Percentiles rank a stretch among this genome's conserved stretches.
Conservation (phyloP, 2,329 filamentous ascomycete genomes). For the Sclerotinia minor region DNA sequence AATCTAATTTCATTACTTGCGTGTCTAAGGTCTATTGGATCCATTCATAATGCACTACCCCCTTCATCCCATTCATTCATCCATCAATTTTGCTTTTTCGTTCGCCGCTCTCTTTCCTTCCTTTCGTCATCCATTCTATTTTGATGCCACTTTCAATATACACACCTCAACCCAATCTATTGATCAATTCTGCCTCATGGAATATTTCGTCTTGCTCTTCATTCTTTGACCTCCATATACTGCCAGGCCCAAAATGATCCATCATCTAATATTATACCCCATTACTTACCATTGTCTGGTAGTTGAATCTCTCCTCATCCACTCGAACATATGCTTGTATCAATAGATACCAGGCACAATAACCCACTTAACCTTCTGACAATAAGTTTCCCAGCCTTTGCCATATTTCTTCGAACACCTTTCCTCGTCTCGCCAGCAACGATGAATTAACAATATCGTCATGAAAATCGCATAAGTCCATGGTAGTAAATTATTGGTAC, state of each 20-base stretch:
- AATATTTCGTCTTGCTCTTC: not conserved
- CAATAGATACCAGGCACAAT: conserved; percentile 48
- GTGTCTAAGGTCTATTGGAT: not conserved
- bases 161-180: not conserved
- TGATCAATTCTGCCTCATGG: too few species aligned
- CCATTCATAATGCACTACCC: not conserved
- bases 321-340: not conserved
- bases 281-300: not conserved
- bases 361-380: conserved; percentile 46
- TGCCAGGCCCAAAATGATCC: not conserved
- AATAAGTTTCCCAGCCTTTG: conserved; percentile 48
- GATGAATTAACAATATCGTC: conserved; percentile 47
- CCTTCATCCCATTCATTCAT: not conserved
- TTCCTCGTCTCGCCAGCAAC: conserved; percentile 49
- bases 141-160: not conserved
- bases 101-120: too few species aligned
- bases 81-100: not conserved
- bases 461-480: conserved; percentile 51
- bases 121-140: not conserved
- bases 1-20: conserved; percentile 3
- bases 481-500: conserved; percentile 44
- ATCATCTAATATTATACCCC: not conserved
- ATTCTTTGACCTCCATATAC: not conserved
- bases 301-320: not conserved
- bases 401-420: conserved; percentile 50